Evolutionary conservation across 208 protist species (phyloP).

Genomic region (Naegleria fowleri): DNA sequence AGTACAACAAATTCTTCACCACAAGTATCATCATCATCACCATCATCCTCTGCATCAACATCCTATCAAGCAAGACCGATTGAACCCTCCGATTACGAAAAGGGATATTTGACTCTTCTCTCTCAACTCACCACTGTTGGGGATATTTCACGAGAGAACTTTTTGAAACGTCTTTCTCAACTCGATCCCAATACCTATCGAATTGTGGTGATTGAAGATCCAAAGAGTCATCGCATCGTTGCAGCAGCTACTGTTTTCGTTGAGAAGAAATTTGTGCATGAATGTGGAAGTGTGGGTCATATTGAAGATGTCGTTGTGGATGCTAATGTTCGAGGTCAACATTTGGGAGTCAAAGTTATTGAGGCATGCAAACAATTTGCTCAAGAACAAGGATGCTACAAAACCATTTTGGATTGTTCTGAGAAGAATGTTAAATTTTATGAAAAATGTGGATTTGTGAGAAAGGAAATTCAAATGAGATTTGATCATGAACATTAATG

Average conservation of each 20-base stretch:
- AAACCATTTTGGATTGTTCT: constrained; percentile 66
- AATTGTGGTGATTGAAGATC: constrained; percentile 50
- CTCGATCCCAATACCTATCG: constrained; percentile 30
- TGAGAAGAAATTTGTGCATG: constrained; percentile 60
- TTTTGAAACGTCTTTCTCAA: neutral
- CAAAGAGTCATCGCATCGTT: constrained; percentile 39
- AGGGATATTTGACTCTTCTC: constrained; percentile 38
- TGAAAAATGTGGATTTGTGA: constrained; percentile 53
- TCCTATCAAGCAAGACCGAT: neutral
- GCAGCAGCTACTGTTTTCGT: constrained; percentile 52
- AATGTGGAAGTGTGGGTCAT: constrained; percentile 49
- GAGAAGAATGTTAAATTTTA: constrained; percentile 65
- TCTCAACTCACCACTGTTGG: constrained; percentile 46
- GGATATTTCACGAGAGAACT: constrained; percentile 33
- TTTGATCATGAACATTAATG: constrained; percentile 38
- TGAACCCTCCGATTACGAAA: constrained; percentile 31
- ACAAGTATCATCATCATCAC: neutral
- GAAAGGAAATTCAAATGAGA: constrained; percentile 56
- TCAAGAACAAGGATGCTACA: constrained; percentile 44
- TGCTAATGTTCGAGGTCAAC: constrained; percentile 46
- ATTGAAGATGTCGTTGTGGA: constrained; percentile 75
- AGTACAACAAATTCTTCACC: too few species aligned
- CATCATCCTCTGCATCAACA: too few species aligned
- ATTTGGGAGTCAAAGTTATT: constrained; percentile 50
- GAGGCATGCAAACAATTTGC: constrained; percentile 38